phyloP scores from a whole-genome alignment of 2,329 filamentous ascomycete species.

The Cadophora sp. region DNA sequence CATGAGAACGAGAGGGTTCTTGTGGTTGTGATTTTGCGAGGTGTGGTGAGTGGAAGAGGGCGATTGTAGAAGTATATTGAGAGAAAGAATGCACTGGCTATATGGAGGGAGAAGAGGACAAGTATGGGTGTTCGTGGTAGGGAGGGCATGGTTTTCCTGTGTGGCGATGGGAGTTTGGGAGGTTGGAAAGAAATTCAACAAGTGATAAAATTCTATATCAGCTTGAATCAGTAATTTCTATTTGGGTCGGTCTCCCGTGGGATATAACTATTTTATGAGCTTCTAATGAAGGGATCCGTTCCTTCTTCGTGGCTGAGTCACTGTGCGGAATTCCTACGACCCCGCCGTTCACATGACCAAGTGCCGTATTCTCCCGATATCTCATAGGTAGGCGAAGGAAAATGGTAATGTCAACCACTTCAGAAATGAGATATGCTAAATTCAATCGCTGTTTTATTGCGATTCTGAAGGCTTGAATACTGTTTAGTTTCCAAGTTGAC shows the following conservation, averaged over 20 bases:
- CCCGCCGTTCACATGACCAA: neutral
- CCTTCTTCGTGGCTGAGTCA: conserved; percentile 5
- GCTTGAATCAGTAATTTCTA: too few species aligned
- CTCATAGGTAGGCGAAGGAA: too few species aligned
- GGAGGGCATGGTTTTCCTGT: neutral
- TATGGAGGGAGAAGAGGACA: neutral
- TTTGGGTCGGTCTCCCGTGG: too few species aligned
- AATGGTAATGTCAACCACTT: too few species aligned
- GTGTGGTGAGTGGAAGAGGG: conserved; percentile 6
- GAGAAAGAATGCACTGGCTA: conserved; percentile 10
- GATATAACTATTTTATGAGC: neutral
- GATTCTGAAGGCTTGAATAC: too few species aligned
- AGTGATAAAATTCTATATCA: too few species aligned
- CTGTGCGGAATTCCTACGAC: conserved; percentile 1
- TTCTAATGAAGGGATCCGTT: neutral
- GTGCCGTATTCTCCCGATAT: neutral
- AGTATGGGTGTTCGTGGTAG: neutral
- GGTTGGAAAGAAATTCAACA: too few species aligned
- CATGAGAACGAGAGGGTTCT: conserved; percentile 8
- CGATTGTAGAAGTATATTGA: conserved; percentile 18
- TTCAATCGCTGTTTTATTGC: too few species aligned
- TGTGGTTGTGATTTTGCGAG: conserved; percentile 3
- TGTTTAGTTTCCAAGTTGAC: too few species aligned
- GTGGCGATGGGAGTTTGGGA: neutral
- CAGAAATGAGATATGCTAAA: too few species aligned